Conservation (phyloP, 1,284 basidiomycete species). For the Pyrrhoderma noxium region DNA sequence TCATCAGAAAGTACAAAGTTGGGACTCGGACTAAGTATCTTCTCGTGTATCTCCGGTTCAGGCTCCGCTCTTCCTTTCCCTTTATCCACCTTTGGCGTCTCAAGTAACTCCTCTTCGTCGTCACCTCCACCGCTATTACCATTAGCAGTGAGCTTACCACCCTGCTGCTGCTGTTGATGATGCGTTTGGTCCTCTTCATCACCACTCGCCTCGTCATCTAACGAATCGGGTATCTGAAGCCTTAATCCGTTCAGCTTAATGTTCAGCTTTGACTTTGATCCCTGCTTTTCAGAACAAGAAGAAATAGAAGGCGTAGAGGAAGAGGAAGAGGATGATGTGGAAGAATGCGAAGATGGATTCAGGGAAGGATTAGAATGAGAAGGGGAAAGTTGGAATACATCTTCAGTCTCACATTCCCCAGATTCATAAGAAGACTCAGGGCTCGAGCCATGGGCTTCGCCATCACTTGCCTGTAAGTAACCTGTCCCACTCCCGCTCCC, state of each 20-base stretch:
- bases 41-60: constrained; percentile 57
- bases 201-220: constrained; percentile 21
- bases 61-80: constrained; percentile 65
- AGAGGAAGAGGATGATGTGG: no score
- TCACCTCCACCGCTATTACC: constrained; percentile 19
- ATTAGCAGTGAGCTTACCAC: no score
- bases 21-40: constrained; percentile 59
- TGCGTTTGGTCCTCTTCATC: no score
- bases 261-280: constrained; percentile 11
- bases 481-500: neutral
- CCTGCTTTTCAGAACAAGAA: constrained; percentile 1
- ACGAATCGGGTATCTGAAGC: constrained; percentile 12
- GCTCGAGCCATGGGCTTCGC: neutral
- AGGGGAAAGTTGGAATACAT: neutral
- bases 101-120: constrained; percentile 36
- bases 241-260: constrained; percentile 11
- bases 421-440: neutral
- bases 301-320: no score
- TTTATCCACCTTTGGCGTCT: constrained; percentile 64
- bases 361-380: neutral
- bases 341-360: no score
- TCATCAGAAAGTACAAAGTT: constrained; percentile 50
- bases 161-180: no score
- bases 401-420: constrained; percentile 8
- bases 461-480: constrained; percentile 6